Evolutionary conservation across 2,329 filamentous ascomycete genomes (phyloP).

Genomic region (Talaromyces sp.): DNA sequence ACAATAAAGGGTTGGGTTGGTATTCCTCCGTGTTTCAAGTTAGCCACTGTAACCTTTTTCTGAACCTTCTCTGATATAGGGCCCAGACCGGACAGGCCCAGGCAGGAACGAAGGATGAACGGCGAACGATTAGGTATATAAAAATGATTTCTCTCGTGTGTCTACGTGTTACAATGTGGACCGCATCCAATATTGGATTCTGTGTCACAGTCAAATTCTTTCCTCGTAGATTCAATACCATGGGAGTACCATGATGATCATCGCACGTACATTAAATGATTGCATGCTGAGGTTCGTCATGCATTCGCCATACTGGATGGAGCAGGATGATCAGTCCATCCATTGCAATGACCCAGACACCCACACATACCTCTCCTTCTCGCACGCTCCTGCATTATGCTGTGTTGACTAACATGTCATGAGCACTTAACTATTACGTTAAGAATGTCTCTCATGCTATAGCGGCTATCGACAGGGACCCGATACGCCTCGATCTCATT

Average conservation of each 20-base stretch:
- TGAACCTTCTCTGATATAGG: not conserved
- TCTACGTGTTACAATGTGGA: not conserved
- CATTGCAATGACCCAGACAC: not conserved
- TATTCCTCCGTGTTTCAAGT: not conserved
- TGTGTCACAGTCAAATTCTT: not conserved
- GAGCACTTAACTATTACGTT: too few relatives aligned
- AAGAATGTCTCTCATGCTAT: too few relatives aligned
- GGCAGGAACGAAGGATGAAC: not conserved
- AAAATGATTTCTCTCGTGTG: too few relatives aligned
- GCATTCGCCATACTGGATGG: not conserved
- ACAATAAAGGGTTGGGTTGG: not conserved
- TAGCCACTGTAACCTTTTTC: not conserved
- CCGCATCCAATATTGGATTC: not conserved
- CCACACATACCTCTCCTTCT: not conserved
- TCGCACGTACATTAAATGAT: not conserved
- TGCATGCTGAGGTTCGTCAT: not conserved
- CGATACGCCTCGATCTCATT: not conserved
- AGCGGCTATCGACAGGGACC: not conserved
- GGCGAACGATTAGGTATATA: too few relatives aligned
- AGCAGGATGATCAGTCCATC: not conserved
- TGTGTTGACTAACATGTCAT: too few relatives aligned
- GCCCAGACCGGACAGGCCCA: not conserved
- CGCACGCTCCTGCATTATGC: too few relatives aligned
- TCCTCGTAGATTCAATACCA: not conserved
- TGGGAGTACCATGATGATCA: not conserved